Evolutionary conservation across 75 land plant genomes (phyloP).

Genomic region (Gnetum montanum): DNA sequence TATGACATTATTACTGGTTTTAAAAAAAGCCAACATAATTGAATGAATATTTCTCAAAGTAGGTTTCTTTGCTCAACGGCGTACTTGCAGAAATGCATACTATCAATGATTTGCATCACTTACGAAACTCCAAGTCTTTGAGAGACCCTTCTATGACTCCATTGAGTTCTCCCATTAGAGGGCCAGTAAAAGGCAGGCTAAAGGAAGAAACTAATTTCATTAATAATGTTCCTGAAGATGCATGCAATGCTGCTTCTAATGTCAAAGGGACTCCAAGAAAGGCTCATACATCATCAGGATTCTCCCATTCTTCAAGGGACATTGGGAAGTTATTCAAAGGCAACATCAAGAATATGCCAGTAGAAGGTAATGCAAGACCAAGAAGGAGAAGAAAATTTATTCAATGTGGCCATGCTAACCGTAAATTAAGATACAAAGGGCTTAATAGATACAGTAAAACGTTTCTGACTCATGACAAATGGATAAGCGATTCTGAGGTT

Average conservation of each 20-base stretch:
- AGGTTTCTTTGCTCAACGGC: too few species aligned
- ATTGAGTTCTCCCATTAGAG: conserved; percentile 42
- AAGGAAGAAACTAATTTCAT: conserved; percentile 17
- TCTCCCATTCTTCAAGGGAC: conserved; percentile 6
- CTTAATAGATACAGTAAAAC: conserved; percentile 1
- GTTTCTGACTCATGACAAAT: background rate
- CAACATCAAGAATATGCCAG: conserved; percentile 2
- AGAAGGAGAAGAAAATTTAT: conserved; percentile 23
- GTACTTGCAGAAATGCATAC: too few species aligned
- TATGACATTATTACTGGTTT: too few species aligned
- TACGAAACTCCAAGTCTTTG: conserved; percentile 61
- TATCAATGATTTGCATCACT: conserved; percentile 66
- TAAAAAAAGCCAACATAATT: too few species aligned
- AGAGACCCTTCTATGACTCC: conserved; percentile 78
- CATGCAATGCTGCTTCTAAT: conserved; percentile 24
- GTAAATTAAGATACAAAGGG: conserved; percentile 2
- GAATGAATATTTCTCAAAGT: too few species aligned
- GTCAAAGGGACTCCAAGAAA: conserved; percentile 11
- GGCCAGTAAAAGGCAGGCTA: conserved; percentile 17
- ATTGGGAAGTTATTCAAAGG: conserved; percentile 10
- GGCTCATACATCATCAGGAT: conserved; percentile 18
- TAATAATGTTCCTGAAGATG: conserved; percentile 8
- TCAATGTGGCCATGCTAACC: conserved; percentile 9
- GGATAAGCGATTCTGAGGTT: conserved; percentile 9
- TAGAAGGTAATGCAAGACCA: conserved; percentile 6